Percentiles rank a stretch among this genome's conserved stretches.
These are phyloP conservation scores for Gentiana dahurica DNA, from an alignment of 257 asterid species.

Conservation along the genomic window DNA sequence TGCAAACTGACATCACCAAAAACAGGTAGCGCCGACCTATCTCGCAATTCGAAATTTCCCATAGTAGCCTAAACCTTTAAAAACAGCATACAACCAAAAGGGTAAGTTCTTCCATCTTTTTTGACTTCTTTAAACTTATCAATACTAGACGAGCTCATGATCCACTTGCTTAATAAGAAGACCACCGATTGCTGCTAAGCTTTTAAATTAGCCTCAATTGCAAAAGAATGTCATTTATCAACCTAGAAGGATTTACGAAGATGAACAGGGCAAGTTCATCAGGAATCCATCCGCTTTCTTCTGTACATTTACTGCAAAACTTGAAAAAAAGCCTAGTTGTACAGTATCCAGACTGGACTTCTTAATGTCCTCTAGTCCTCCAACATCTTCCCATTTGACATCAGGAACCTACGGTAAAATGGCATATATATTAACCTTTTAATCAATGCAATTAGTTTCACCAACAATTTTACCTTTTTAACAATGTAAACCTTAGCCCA, in stretches of 20 bases:
- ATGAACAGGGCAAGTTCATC: too few species aligned
- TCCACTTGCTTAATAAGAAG: not conserved
- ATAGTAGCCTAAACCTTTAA: not conserved
- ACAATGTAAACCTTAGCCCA: too few species aligned
- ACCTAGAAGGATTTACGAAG: too few species aligned
- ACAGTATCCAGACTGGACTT: constrained; percentile 90
- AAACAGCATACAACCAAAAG: not conserved
- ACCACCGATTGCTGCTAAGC: too few species aligned
- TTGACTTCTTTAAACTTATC: not conserved
- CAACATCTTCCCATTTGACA: constrained; percentile 97
- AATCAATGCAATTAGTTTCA: not conserved
- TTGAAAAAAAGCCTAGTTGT: constrained; percentile 44
- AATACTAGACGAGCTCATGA: not conserved
- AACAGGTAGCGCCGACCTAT: too few species aligned
- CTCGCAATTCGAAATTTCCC: too few species aligned
- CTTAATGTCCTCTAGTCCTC: constrained; percentile 98
- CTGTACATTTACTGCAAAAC: not conserved
- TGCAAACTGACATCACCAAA: too few species aligned
- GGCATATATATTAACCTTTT: not conserved
- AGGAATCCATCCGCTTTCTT: too few species aligned
- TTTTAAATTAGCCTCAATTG: too few species aligned
- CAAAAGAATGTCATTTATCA: too few species aligned
- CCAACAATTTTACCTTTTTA: too few species aligned
- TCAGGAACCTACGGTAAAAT: constrained; percentile 55
- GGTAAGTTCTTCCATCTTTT: not conserved